These are phyloP conservation scores for Aspergillus quadricinctus DNA, from an alignment of 2,329 filamentous ascomycete genomes.

Conservation along the genomic window DNA sequence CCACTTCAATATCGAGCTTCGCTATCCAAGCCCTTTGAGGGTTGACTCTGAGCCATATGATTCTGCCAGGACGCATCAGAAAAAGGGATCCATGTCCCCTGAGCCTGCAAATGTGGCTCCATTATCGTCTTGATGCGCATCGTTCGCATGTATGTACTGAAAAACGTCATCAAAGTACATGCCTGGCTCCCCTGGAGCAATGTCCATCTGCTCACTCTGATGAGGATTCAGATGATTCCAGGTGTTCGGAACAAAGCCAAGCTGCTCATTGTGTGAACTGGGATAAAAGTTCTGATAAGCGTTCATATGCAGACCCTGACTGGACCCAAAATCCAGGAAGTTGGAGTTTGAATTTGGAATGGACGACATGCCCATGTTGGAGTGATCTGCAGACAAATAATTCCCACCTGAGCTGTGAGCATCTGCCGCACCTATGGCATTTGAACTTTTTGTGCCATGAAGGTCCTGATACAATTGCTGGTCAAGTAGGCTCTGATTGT, in stretches of 20 bases:
- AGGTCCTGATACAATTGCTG: background rate
- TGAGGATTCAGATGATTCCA: background rate
- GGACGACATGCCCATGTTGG: background rate
- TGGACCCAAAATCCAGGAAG: background rate
- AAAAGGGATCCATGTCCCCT: background rate
- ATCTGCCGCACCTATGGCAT: background rate
- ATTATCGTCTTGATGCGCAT: background rate
- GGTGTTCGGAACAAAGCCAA: background rate
- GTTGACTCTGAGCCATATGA: background rate
- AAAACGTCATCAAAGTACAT: background rate
- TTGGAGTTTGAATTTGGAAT: background rate
- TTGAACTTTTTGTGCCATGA: background rate
- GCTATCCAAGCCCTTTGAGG: background rate
- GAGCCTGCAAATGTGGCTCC: background rate
- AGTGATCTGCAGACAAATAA: background rate
- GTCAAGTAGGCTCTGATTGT: background rate
- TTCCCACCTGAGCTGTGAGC: background rate
- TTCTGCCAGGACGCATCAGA: background rate
- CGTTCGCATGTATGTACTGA: background rate
- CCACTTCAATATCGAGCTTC: background rate
- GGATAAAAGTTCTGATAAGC: background rate
- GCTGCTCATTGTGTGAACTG: background rate
- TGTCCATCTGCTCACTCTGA: background rate
- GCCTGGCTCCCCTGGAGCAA: background rate
- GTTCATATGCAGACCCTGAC: background rate